Conservation (phyloP, 495 filamentous ascomycete genomes). For the Neurospora sp. region DNA sequence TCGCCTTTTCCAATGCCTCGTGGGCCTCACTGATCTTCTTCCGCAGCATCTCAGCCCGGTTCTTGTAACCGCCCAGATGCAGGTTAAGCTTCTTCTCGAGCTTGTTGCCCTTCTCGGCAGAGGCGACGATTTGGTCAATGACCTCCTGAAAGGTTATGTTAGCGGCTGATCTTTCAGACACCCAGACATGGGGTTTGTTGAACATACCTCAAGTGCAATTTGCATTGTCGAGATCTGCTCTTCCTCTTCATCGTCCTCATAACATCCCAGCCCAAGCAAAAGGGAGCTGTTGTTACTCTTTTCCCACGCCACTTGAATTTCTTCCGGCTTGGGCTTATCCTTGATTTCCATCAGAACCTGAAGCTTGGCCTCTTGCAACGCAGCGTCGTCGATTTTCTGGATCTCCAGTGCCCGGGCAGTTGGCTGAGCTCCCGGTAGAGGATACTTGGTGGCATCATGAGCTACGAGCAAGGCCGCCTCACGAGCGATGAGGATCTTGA, state of each 20-base stretch:
- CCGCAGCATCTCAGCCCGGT: constrained; percentile 70
- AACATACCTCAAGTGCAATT: constrained; percentile 55
- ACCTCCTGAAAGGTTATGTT: constrained; percentile 46
- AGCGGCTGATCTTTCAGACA: not conserved
- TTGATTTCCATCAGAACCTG: constrained; percentile 66
- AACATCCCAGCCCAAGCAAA: constrained; percentile 68
- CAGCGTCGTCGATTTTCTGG: constrained; percentile 57
- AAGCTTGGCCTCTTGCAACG: constrained; percentile 61
- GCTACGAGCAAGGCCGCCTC: constrained; percentile 73
- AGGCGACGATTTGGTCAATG: constrained; percentile 57
- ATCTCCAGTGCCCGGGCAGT: constrained; percentile 50
- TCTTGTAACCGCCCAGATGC: constrained; percentile 82
- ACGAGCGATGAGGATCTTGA: constrained; percentile 50
- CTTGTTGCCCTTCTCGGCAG: constrained; percentile 71
- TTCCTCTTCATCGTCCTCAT: constrained; percentile 61
- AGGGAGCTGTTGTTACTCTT: constrained; percentile 45
- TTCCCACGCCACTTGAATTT: constrained; percentile 60
- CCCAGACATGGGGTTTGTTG: constrained; percentile 1
- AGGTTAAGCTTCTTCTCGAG: constrained; percentile 88
- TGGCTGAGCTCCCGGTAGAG: constrained; percentile 54
- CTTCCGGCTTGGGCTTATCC: constrained; percentile 43
- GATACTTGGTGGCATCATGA: constrained; percentile 68
- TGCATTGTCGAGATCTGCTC: constrained; percentile 51
- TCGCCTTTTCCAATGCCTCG: constrained; percentile 64
- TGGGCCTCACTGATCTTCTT: constrained; percentile 73